Evolutionary conservation across 1,284 basidiomycete genomes (phyloP).

Genomic region (Pholiota adiposa): DNA sequence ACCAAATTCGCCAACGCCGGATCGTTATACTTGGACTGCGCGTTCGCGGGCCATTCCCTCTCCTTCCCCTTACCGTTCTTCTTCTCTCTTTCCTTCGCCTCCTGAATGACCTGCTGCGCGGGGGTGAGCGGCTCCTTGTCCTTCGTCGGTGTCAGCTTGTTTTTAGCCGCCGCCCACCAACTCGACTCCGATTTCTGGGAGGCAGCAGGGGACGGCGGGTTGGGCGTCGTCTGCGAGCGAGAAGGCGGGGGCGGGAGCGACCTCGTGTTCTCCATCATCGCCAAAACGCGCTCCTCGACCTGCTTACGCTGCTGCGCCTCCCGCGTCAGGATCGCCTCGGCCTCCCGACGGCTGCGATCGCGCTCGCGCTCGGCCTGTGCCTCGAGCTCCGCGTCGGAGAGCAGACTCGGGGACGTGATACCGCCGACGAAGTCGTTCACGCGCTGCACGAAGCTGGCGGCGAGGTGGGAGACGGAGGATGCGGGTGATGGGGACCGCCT

Average conservation of each 20-base stretch:
- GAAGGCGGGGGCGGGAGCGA: slow-evolving; percentile 55
- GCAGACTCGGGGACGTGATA: slow-evolving; percentile 51
- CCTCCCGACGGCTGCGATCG: slow-evolving; percentile 72
- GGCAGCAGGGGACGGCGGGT: slow-evolving; percentile 61
- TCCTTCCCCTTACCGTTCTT: slow-evolving; percentile 56
- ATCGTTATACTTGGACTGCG: slow-evolving; percentile 55
- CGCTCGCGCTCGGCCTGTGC: slow-evolving; percentile 77
- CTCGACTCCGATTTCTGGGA: slow-evolving; percentile 60
- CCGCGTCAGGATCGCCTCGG: slow-evolving; percentile 69
- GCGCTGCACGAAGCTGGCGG: slow-evolving; percentile 70
- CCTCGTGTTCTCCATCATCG: slow-evolving; percentile 61
- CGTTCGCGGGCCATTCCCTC: slow-evolving; percentile 58
- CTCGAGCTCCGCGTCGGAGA: slow-evolving; percentile 76
- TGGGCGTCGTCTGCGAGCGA: slow-evolving; percentile 56
- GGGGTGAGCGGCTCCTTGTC: slow-evolving; percentile 73
- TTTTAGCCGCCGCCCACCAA: slow-evolving; percentile 77
- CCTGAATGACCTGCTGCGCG: slow-evolving; percentile 77
- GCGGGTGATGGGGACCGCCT: slow-evolving; percentile 63
- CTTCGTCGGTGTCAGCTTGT: slow-evolving; percentile 76
- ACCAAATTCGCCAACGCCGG: slow-evolving; percentile 60
- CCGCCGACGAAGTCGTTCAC: slow-evolving; percentile 65
- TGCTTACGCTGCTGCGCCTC: slow-evolving; percentile 71
- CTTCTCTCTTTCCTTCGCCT: slow-evolving; percentile 64
- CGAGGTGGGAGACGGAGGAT: slow-evolving; percentile 71
- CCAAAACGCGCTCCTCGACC: slow-evolving; percentile 74